Conservation (phyloP, 805 yeast species). For the Metschnikowia aberdeeniae region DNA sequence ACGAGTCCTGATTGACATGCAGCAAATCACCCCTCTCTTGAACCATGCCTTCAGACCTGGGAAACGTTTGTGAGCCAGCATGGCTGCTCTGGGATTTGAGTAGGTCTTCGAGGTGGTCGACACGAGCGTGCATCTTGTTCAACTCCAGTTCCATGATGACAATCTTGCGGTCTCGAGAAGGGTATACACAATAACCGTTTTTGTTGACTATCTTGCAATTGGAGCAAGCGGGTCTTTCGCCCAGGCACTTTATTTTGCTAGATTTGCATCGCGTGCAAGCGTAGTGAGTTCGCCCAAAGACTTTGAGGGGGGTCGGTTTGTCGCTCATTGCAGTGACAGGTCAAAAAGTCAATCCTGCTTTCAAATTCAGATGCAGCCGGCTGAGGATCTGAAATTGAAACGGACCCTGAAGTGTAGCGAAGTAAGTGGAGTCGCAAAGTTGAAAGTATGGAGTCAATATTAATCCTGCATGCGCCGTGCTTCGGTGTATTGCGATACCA, state of each 20-base stretch:
- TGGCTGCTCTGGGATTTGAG: slow-evolving; percentile 12
- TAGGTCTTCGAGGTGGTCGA: slow-evolving; percentile 26
- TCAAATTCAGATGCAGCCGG: neutral
- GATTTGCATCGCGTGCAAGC: slow-evolving; percentile 42
- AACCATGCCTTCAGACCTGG: slow-evolving; percentile 4
- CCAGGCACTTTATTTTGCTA: slow-evolving; percentile 39
- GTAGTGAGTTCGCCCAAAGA: slow-evolving; percentile 40
- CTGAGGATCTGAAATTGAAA: neutral
- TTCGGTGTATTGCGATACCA: no score
- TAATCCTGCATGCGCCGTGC: no score
- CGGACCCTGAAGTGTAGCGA: no score
- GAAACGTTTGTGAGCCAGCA: slow-evolving; percentile 2
- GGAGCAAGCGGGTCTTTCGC: slow-evolving; percentile 39
- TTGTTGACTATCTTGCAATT: slow-evolving; percentile 35
- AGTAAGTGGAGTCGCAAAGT: no score
- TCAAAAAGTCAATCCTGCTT: no score
- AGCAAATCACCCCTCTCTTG: slow-evolving; percentile 6
- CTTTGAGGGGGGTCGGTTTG: slow-evolving; percentile 32
- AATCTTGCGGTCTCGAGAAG: slow-evolving; percentile 37
- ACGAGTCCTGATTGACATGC: slow-evolving; percentile 19
- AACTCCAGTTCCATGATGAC: slow-evolving; percentile 42
- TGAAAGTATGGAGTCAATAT: no score
- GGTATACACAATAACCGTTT: slow-evolving; percentile 32
- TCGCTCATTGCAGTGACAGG: slow-evolving; percentile 6
- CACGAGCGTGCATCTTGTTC: slow-evolving; percentile 30